These are phyloP conservation scores for Colletotrichum zoysiae DNA, from an alignment of 2,329 filamentous ascomycete genomes.

Conservation along the genomic window DNA sequence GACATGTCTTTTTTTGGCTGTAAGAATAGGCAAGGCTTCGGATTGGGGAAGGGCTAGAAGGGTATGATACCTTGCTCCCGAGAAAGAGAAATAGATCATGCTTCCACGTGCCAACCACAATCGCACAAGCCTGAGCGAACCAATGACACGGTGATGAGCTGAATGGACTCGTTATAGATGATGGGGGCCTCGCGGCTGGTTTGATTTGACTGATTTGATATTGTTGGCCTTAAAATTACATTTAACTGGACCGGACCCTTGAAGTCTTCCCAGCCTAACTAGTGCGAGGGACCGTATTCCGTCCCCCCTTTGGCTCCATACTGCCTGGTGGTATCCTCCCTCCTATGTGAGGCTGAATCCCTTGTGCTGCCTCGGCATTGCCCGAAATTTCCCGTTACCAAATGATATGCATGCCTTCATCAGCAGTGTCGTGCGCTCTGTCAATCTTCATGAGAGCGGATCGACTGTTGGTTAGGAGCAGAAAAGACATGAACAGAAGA, in stretches of 20 bases:
- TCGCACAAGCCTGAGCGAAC: not conserved
- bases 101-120: conserved; percentile 12
- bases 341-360: conserved; percentile 8
- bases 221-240: conserved; percentile 24
- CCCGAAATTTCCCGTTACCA: conserved; percentile 18
- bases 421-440: conserved; percentile 26
- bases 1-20: conserved; percentile 40
- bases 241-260: conserved; percentile 14
- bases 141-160: too few species aligned
- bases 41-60: conserved; percentile 38
- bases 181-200: not conserved
- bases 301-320: conserved; percentile 7
- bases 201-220: conserved; percentile 2
- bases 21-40: conserved; percentile 46
- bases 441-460: not conserved
- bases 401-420: conserved; percentile 36
- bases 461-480: conserved; percentile 3
- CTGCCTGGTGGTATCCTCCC: conserved; percentile 18
- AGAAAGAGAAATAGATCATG: conserved; percentile 42
- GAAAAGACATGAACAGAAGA: not conserved
- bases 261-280: conserved; percentile 12
- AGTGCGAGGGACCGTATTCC: not conserved
- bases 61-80: conserved; percentile 37
- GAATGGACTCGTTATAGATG: not conserved
- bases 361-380: conserved; percentile 27